Percentiles rank a stretch among this genome's conserved stretches.
phyloP scores from a whole-genome alignment of 495 filamentous ascomycete genomes.

The Penicillium malachiteum region DNA sequence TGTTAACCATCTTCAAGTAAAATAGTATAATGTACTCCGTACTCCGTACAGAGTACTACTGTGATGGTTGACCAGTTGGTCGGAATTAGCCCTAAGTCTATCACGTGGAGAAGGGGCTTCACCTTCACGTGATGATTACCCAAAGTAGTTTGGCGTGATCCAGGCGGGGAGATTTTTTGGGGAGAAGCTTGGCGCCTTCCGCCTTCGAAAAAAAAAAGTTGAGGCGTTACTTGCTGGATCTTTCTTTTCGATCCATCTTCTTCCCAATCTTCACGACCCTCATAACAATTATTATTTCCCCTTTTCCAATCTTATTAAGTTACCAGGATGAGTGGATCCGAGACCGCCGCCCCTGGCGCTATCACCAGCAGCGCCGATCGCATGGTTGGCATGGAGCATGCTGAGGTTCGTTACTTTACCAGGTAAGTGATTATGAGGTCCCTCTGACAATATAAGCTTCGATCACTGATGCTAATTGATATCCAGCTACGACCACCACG shows the following conservation, averaged over 20 bases:
- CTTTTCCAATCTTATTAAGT: not conserved
- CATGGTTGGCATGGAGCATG: constrained; percentile 69
- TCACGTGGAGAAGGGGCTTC: not conserved
- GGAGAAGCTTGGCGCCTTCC: constrained; percentile 26
- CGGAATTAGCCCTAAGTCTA: constrained; percentile 8
- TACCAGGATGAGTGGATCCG: constrained; percentile 34
- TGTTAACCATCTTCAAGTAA: too few relatives aligned
- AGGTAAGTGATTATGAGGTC: constrained; percentile 54
- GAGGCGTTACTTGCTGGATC: constrained; percentile 15
- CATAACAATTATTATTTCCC: constrained; percentile 8
- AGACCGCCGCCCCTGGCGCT: constrained; percentile 23
- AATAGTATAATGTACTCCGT: too few relatives aligned
- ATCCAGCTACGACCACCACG: constrained; percentile 89
- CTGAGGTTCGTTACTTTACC: constrained; percentile 96
- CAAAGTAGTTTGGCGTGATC: constrained; percentile 9
- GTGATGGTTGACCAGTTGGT: too few relatives aligned
- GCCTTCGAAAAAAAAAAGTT: constrained; percentile 35
- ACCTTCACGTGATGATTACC: not conserved
- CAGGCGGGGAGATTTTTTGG: constrained; percentile 26
- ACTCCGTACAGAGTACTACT: too few relatives aligned
- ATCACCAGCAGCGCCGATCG: constrained; percentile 50
- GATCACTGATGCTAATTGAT: constrained; percentile 21
- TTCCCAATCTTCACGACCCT: constrained; percentile 9
- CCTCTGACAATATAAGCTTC: not conserved
- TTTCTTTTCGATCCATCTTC: constrained; percentile 19